phyloP scores from a whole-genome alignment of 192 early-diverging fungal species.

The Obelidium mucronatum region DNA sequence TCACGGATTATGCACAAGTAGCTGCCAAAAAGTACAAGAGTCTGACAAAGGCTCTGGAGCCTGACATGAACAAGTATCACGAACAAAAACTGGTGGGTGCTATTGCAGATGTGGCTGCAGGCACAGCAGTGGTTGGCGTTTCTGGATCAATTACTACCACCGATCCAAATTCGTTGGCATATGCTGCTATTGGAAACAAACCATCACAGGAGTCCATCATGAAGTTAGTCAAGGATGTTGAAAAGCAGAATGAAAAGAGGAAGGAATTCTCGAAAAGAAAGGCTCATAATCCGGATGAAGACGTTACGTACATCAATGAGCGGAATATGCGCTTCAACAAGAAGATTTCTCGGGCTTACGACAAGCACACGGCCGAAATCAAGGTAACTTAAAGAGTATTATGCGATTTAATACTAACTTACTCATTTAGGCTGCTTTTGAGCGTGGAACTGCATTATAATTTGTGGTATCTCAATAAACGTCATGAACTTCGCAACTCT shows the following conservation, averaged over 20 bases:
- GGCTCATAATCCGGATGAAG: conserved; percentile 81
- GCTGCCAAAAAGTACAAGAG: conserved; percentile 89
- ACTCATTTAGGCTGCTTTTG: conserved; percentile 36
- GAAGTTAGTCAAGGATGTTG: conserved; percentile 71
- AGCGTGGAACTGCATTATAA: conserved; percentile 51
- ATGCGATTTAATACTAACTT: conserved; percentile 6
- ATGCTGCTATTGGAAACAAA: conserved; percentile 61
- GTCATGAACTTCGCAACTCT: no score
- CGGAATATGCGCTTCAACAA: conserved; percentile 95
- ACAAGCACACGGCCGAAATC: conserved; percentile 94
- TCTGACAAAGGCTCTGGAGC: conserved; percentile 81
- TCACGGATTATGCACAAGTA: conserved; percentile 86
- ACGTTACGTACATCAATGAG: conserved; percentile 94
- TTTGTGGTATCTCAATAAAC: no score
- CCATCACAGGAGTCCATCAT: conserved; percentile 74
- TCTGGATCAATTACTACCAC: not conserved
- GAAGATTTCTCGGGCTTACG: conserved; percentile 94
- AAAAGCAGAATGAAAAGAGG: conserved; percentile 68
- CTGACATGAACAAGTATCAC: conserved; percentile 78
- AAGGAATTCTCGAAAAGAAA: conserved; percentile 72
- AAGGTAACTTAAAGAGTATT: conserved; percentile 55
- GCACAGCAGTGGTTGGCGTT: conserved; percentile 41
- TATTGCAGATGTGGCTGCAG: conserved; percentile 41
- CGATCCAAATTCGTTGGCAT: conserved; percentile 73
- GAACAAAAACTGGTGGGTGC: conserved; percentile 65